Conservation (phyloP, 495 filamentous ascomycete species). For the Clohesyomyces aquaticus region DNA sequence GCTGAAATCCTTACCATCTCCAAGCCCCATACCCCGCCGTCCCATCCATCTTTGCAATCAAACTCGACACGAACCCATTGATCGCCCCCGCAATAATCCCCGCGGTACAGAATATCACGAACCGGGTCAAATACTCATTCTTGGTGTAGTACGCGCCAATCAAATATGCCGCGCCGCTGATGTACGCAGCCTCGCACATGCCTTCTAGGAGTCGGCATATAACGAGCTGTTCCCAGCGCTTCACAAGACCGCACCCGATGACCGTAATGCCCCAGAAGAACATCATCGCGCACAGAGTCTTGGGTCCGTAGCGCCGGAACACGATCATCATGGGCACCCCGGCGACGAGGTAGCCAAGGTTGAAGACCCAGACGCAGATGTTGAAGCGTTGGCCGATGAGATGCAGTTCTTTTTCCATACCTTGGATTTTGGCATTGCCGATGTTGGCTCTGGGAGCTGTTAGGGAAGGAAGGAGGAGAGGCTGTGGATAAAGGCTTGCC, state of each 20-base stretch:
- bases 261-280: conserved; percentile 30
- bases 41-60: conserved; percentile 69
- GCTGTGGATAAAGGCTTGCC: too few relatives aligned
- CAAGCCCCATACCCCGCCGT: conserved; percentile 64
- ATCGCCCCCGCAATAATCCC: conserved; percentile 69
- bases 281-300: conserved; percentile 69
- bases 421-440: conserved; percentile 77
- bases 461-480: too few relatives aligned
- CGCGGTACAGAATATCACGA: conserved; percentile 70
- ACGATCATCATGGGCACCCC: conserved; percentile 71
- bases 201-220: conserved; percentile 35
- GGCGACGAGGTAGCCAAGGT: conserved; percentile 67
- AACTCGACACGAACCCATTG: conserved; percentile 68
- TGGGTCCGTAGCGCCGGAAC: conserved; percentile 63
- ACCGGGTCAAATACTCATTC: conserved; percentile 49
- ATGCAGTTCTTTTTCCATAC: conserved; percentile 62
- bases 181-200: conserved; percentile 31
- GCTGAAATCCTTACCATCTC: conserved; percentile 57
- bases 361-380: conserved; percentile 57
- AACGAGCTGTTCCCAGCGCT: conserved; percentile 28
- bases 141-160: conserved; percentile 39
- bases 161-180: conserved; percentile 33
- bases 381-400: conserved; percentile 70
- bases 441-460: conserved; percentile 62
- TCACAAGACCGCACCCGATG: conserved; percentile 33